These are phyloP conservation scores for Ceratobasidium sp. DNA, from an alignment of 1,284 basidiomycete species.

Conservation along the genomic window DNA sequence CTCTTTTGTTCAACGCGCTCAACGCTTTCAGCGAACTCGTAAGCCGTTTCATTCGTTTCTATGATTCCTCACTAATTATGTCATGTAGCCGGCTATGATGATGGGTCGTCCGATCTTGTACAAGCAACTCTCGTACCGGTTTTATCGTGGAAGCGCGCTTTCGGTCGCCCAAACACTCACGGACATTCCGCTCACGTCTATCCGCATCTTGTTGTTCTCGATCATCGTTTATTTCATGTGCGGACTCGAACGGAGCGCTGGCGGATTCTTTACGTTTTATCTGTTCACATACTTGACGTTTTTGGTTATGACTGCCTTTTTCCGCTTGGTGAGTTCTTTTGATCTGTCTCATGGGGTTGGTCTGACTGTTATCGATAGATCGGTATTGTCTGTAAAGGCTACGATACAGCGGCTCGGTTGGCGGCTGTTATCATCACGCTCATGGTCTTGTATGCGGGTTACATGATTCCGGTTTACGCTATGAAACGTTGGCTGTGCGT, in stretches of 20 bases:
- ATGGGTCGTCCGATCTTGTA: constrained; percentile 70
- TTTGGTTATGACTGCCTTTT: constrained; percentile 56
- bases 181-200: constrained; percentile 57
- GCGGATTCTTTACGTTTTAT: constrained; percentile 57
- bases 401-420: constrained; percentile 58
- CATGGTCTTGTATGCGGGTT: constrained; percentile 48
- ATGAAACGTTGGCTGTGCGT: constrained; percentile 94
- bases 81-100: constrained; percentile 66
- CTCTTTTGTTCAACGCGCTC: constrained; percentile 74
- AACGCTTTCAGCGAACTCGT: constrained; percentile 78
- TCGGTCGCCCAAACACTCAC: constrained; percentile 64
- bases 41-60: constrained; percentile 41
- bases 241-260: constrained; percentile 53
- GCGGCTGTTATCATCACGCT: constrained; percentile 56
- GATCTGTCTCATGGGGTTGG: background rate
- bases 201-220: constrained; percentile 56
- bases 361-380: constrained; percentile 50
- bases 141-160: constrained; percentile 81
- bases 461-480: constrained; percentile 59
- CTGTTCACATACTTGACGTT: constrained; percentile 50
- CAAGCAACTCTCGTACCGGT: constrained; percentile 72
- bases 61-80: constrained; percentile 27
- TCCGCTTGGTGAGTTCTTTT: constrained; percentile 52
- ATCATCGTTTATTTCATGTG: constrained; percentile 56
- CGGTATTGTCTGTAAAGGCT: constrained; percentile 53